phyloP scores from a whole-genome alignment of 257 asterid species.

The Parsonsia alboflavescens region DNA sequence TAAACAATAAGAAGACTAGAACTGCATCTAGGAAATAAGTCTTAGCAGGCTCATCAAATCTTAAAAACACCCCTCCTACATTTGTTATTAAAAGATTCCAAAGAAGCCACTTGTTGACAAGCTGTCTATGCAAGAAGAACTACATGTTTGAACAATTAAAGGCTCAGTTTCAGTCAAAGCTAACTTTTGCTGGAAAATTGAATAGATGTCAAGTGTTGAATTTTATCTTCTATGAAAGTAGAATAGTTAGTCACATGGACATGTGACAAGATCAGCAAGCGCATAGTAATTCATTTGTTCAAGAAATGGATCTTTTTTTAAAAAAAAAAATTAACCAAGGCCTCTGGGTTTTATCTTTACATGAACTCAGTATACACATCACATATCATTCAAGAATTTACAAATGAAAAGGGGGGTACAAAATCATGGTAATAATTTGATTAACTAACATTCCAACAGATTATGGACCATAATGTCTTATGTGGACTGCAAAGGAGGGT shows the following conservation, averaged over 20 bases:
- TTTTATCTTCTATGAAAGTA: not conserved
- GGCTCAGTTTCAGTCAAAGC: not conserved
- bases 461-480: too few relatives aligned
- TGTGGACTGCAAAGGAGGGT: too few relatives aligned
- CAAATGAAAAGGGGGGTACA: not conserved
- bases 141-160: not conserved
- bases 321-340: not conserved
- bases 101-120: not conserved
- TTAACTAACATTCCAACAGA: not conserved
- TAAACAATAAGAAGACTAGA: conserved; percentile 7
- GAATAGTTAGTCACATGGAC: not conserved
- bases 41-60: not conserved
- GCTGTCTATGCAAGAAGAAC: not conserved
- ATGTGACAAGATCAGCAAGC: not conserved
- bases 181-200: not conserved
- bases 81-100: not conserved
- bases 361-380: not conserved
- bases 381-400: not conserved
- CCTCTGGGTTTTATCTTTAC: not conserved
- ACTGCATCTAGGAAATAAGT: not conserved
- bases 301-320: not conserved
- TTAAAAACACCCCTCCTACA: not conserved
- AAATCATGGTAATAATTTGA: not conserved
- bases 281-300: not conserved
- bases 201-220: not conserved